These are phyloP conservation scores for Ceratobasidium sp. DNA, from an alignment of 1,284 basidiomycete genomes.

Conservation along the genomic window DNA sequence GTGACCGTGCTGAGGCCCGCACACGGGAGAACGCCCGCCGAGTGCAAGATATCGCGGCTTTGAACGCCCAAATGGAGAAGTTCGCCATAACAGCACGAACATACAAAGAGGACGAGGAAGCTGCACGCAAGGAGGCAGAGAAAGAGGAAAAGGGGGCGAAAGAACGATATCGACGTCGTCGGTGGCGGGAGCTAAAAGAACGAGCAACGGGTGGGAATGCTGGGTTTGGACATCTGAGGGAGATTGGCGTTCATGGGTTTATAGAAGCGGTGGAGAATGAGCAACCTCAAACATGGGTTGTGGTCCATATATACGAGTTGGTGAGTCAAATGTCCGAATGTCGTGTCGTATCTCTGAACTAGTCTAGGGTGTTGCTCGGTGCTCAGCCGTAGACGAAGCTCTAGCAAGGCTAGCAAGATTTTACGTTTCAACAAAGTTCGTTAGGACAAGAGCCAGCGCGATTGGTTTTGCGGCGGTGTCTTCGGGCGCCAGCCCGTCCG, in stretches of 20 bases:
- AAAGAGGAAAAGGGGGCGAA: constrained; percentile 47
- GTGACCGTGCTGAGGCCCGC: constrained; percentile 74
- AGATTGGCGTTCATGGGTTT: constrained; percentile 77
- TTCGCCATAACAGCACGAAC: constrained; percentile 65
- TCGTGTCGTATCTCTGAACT: not conserved
- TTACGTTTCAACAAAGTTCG: constrained; percentile 77
- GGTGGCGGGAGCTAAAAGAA: constrained; percentile 55
- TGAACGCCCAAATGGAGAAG: constrained; percentile 66
- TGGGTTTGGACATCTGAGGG: constrained; percentile 77
- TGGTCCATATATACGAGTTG: constrained; percentile 82
- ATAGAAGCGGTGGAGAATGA: constrained; percentile 78
- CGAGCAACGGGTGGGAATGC: constrained; percentile 33
- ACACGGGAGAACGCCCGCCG: constrained; percentile 59
- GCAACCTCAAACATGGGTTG: constrained; percentile 71
- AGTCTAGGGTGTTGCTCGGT: constrained; percentile 68
- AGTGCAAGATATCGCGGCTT: constrained; percentile 58
- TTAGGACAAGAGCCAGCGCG: constrained; percentile 73
- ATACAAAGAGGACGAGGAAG: constrained; percentile 72
- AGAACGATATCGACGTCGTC: constrained; percentile 47
- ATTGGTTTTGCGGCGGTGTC: constrained; percentile 70
- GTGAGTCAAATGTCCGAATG: constrained; percentile 53
- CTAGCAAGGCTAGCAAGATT: constrained; percentile 71
- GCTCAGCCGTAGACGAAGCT: constrained; percentile 70
- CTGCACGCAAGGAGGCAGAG: constrained; percentile 53
- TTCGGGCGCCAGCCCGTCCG: not conserved